Base-by-base conservation (phyloP, 805 yeast species). In the Metschnikowia dekortorum region DNA sequence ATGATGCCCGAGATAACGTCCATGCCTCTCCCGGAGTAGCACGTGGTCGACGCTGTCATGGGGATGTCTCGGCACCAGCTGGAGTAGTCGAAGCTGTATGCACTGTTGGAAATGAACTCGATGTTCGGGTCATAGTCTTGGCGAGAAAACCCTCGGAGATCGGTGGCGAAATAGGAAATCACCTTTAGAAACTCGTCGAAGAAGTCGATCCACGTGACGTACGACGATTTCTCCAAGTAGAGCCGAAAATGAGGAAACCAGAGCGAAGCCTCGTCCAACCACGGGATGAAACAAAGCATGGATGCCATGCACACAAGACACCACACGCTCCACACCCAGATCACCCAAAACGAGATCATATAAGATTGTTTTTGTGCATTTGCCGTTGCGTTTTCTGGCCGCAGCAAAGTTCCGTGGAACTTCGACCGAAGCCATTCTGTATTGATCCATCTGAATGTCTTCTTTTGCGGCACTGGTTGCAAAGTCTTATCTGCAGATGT, bases 1-100 rank as follows among this genome's bases (percentile, higher is more conserved):
- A 80, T 67, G 13, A 80, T 62, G 11, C 75, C 74, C 7, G 79
- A 66, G 8, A 76, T 62, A 13, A 80, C 56, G 58, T 81, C 83
- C 49, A 79, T 60, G 1, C 82, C 83, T 45, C 64, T 60, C 45
- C 73, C 69, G 8, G 56, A 59, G 53, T 67, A 60, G 53, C 82
- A 57, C 53, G 61, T 44, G 46, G 56, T 40, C 31, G 44, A 22
- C 42, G 54, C 50, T 13, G 59, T 50, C 13, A 52, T 51, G 42
- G 54, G 50, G 34, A 69, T 71, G 4, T 60, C 47, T 31, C 80
- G 73, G 59, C 84, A 79, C 62, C 73, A 81, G 1, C 84, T 82
- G 44, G 71, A 61, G 46, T 69, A 70, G 58, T 73, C 78, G 54
- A 80, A 67, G 37, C 69, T 67, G 58, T 68, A 81, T 4, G 69